Base-by-base conservation (phyloP, 2,329 filamentous ascomycete genomes). In the Xylaria sp. region DNA sequence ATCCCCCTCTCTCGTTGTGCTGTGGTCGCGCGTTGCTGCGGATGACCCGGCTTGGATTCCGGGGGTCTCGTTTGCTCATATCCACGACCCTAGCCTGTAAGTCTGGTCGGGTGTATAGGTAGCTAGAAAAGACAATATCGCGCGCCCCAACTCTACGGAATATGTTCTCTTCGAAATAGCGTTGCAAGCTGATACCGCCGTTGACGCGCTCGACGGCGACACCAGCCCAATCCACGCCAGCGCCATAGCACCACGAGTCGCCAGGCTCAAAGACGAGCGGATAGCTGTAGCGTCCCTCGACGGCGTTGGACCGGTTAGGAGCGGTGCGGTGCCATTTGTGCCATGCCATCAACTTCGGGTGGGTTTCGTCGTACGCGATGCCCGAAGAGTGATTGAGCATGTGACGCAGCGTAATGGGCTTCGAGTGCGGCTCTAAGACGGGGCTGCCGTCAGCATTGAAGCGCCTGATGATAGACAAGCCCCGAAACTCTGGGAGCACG, bases 181-280 rank as follows among this genome's bases (percentile, higher is more conserved):
- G 61, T 61, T 73, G 71, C 13, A 74, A 33, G 31, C 39, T 67
- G 25, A 65, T 49, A 1, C 71, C 70, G 6, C 58, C 65, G 43
- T 54, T 68, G 3, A 68, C 72, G 18, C 72, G 69, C 61, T 74
- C 72, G 20, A 74, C 60, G 1, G 71, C 71, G 20, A 73, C 65
- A 9, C 72, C 72, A 0, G 81, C 81, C 83, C 83, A 85, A 72
- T 86, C 84, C 7, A 83, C 78, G 8, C 80, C 76, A 0, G 79
- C 69, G 7, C 81, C 79, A 70, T 86, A 86, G 57, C 73, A 75
- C 83, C 82, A 85, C 18, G 76, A 75, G 0, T 77, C 75, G 0
- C 84, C 83, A 0, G 84, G 84, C 68, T 86, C 81, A 68, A 80
- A 85, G 49, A 77, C 66, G 5, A 85, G 78, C 4, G 83, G 82